A percentile compares a stretch with the other conserved stretches of the same genome.
Conservation (phyloP, 2,329 filamentous ascomycete species). For the Microsporum canis region DNA sequence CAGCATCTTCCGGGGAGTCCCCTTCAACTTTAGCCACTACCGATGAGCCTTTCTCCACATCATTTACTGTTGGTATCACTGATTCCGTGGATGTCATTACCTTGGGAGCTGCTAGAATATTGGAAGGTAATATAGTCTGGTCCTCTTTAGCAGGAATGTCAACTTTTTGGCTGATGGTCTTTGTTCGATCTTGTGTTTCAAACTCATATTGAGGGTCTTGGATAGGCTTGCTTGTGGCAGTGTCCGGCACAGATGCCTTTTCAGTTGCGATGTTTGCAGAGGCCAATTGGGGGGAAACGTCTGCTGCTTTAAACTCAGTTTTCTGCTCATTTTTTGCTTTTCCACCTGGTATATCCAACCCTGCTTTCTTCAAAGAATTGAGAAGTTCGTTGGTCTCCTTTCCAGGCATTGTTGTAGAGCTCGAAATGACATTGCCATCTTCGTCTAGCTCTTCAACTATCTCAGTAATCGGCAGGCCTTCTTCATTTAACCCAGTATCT, state of each 20-base stretch:
- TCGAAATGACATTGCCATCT: conserved; percentile 69
- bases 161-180: neutral
- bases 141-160: neutral
- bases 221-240: no score
- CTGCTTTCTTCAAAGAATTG: conserved; percentile 66
- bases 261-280: neutral
- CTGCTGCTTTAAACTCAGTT: conserved; percentile 6
- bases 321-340: conserved; percentile 9
- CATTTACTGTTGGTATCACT: neutral
- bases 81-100: neutral
- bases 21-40: conserved; percentile 63
- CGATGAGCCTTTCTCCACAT: conserved; percentile 16
- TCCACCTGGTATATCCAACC: conserved; percentile 41
- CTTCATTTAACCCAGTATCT: conserved; percentile 38
- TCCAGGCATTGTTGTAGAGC: conserved; percentile 54
- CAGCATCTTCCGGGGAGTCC: conserved; percentile 60
- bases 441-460: conserved; percentile 90
- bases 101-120: conserved; percentile 5
- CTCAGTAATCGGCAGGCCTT: conserved; percentile 70
- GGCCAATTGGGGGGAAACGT: neutral
- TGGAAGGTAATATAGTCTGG: neutral
- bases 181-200: neutral
- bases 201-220: neutral
- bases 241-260: neutral
- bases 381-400: conserved; percentile 56